Base-by-base conservation (phyloP, 2,329 filamentous ascomycete genomes). In the Didymosphaeria variabile region DNA sequence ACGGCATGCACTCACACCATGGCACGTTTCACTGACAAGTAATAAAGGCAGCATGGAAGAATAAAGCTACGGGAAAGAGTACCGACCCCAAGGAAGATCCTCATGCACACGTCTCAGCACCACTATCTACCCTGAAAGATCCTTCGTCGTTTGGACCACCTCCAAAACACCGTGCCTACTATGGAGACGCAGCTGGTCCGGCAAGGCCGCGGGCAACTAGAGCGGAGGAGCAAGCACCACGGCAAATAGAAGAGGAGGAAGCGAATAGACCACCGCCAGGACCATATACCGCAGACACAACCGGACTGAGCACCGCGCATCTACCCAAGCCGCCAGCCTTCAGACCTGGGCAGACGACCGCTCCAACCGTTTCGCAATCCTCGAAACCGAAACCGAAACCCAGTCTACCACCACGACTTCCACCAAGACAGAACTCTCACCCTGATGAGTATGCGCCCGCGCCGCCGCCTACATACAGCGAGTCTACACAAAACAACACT, bases 111-210 rank as follows among this genome's bases (percentile, higher is more conserved):
- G 79, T 84, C 55, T 84, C 86, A 7, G 83, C 84, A 17, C 93
- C 93, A 1, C 80, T 96, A 46, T 83, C 88, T 9, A 84, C 87
- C 3, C 84, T 97, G 32, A 89, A 88, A 74, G 93, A 97, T 73
- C 93, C 92, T 1, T 77, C 87, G 1, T 86, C 88, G 17, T 97
- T 97, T 74, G 92, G 87, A 2, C 92, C 93, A 26, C 93, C 93
- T 29, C 93, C 93, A 0, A 94, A 87, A 70, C 90, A 72, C 63
- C 77, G 82, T 59, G 81, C 82, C 53, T 84, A 83, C 65, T 79
- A 85, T 72, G 79, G 81, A 59, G 79, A 77, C 15, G 77, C 76
- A 7, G 79, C 82, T 3, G 70, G 82, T 15, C 76, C 80, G 32
- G 81, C 82, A 55, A 59, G 58, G 12, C 80, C 62, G 42, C 52